These are phyloP conservation scores for Immersiella caudata DNA, from an alignment of 495 filamentous ascomycete genomes.

Conservation along the genomic window DNA sequence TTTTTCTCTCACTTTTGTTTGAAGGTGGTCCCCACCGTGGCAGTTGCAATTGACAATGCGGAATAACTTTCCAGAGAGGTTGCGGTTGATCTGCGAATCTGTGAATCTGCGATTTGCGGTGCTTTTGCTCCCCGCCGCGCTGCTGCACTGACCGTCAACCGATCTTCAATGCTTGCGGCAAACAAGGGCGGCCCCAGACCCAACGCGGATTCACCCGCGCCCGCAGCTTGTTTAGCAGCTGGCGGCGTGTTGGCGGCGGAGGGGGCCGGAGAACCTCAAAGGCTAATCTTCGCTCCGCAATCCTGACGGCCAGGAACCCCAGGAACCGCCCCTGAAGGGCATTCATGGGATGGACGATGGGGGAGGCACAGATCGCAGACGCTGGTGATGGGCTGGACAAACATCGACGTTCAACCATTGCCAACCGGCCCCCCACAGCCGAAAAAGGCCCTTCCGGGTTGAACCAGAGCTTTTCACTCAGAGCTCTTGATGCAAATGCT, in stretches of 20 bases:
- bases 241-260: neutral
- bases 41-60: neutral
- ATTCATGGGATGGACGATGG: slow-evolving; percentile 8
- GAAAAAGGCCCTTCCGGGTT: slow-evolving; percentile 9
- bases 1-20: neutral
- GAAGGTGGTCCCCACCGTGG: neutral
- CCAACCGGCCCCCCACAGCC: slow-evolving; percentile 1
- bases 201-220: slow-evolving; percentile 16
- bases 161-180: slow-evolving; percentile 3
- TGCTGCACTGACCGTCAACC: neutral
- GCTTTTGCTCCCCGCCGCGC: neutral
- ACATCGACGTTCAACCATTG: neutral
- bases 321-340: slow-evolving; percentile 1
- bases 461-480: neutral
- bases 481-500: slow-evolving; percentile 1
- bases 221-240: neutral
- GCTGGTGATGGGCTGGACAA: neutral
- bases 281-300: neutral
- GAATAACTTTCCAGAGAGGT: neutral
- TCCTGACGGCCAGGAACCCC: neutral
- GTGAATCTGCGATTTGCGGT: neutral
- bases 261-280: neutral
- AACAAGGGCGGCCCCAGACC: slow-evolving; percentile 1
- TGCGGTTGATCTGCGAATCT: neutral
- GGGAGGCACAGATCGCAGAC: neutral